Conservation (phyloP, 306 rosid species). For the Acacia acuminata region DNA sequence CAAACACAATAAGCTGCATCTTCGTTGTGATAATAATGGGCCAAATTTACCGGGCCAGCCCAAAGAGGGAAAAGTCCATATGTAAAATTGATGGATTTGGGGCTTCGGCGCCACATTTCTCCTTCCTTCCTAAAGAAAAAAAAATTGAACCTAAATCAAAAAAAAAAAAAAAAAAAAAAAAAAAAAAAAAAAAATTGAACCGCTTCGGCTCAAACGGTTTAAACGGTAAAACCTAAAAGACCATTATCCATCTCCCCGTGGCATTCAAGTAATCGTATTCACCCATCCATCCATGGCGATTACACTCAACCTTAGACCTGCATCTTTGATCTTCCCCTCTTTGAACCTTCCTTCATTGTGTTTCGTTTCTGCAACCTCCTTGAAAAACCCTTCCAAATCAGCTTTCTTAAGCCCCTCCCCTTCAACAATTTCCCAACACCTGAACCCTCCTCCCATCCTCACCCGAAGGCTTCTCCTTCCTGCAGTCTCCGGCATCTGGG, state of each 20-base stretch:
- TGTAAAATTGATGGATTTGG: neutral
- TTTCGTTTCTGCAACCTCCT: constrained; percentile 28
- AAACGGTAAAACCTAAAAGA: too few relatives aligned
- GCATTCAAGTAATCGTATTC: neutral
- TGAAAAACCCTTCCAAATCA: constrained; percentile 23
- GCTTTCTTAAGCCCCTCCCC: constrained; percentile 36
- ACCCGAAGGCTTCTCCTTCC: constrained; percentile 70
- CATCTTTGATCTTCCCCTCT: constrained; percentile 33
- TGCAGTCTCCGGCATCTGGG: constrained; percentile 84
- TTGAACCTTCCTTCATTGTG: constrained; percentile 21
- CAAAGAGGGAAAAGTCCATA: neutral
- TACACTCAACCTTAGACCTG: constrained; percentile 40
- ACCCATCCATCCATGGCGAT: constrained; percentile 40
- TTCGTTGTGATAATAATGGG: neutral
- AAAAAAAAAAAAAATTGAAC: too few relatives aligned
- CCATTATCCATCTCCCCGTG: neutral
- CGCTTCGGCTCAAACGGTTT: neutral
- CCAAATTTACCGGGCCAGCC: neutral
- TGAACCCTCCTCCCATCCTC: constrained; percentile 29
- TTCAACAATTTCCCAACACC: constrained; percentile 22
- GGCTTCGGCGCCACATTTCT: neutral
- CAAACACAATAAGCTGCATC: too few relatives aligned
- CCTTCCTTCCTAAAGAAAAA: neutral
- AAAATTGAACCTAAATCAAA: too few relatives aligned
- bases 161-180: too few relatives aligned